Evolutionary conservation across 257 asterid species (phyloP), one percentile per base, ranked within the genome.

Genomic region (Voacanga thouarsii): DNA sequence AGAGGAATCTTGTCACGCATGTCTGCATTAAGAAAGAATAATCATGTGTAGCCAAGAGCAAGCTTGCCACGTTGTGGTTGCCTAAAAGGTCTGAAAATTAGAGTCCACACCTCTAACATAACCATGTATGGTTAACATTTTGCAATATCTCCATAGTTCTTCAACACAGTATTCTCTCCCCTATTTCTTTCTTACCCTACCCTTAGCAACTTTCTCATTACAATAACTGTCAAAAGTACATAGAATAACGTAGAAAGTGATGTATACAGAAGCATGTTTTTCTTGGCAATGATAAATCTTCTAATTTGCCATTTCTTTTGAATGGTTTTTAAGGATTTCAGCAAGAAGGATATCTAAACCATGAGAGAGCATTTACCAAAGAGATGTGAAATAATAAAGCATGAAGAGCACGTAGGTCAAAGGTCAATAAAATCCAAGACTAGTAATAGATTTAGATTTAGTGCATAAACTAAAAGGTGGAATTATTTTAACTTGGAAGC

Each of bases 401-500:
- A 33, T 65, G 26, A 65, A 37, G 21, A 15, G 72, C 16, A 19
- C 39, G 18, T 43, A 19, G 28, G 41, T 67, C 28, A 21, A 8
- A 18, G 30, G 51, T 39, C 72, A 67, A 67, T 21, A 67, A 67
- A 67, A 39, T 67, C 30, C 26, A 41, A 23, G 41, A 19, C 44
- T 11, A 37, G 3, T 18, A 66, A 30, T 37, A 65, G 12, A 21
- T 64, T 50, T 11, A 73, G 16, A 67, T 41, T 6, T 39, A 21
- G 26, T 67, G 50, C 28, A n/a, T 12, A 66, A 66, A 66, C 49
- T 6, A 12, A 39, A 66, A 37, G 23, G 15, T 18, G 24, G 5
- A 18, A 43, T 43, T 67, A 41, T 37, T 41, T 74, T 24, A 75
- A 44, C 55, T 47, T 75, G 44, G 63, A 64, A 73, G 68, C 23